A percentile compares a stretch with the other conserved stretches of the same genome.
Conservation (phyloP, 768 basidiomycete genomes). For the Naganishia vaughanmartiniae region DNA sequence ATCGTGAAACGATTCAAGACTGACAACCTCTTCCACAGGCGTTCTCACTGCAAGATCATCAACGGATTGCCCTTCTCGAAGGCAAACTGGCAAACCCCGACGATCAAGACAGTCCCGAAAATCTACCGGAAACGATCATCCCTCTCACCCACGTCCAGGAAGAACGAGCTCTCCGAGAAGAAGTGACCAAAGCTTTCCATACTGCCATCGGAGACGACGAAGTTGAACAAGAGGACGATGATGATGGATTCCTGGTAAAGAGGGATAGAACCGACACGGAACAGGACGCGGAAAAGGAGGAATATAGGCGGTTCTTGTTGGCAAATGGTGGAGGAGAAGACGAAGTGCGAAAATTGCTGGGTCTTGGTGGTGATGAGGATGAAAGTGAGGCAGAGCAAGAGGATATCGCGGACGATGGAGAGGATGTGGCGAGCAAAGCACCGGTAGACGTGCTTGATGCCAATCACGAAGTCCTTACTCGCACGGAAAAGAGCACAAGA, state of each 20-base stretch:
- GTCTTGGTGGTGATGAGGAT: constrained; percentile 52
- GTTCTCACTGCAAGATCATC: constrained; percentile 53
- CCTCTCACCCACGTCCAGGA: constrained; percentile 72
- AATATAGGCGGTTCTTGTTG: constrained; percentile 77
- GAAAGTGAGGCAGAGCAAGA: constrained; percentile 41
- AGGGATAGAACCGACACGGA: constrained; percentile 69
- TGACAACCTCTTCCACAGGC: not conserved
- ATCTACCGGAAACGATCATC: constrained; percentile 52
- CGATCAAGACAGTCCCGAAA: constrained; percentile 38
- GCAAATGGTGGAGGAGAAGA: constrained; percentile 65
- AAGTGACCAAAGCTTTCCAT: constrained; percentile 83
- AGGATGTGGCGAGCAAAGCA: constrained; percentile 19
- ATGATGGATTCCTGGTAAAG: constrained; percentile 68
- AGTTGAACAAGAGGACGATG: constrained; percentile 55
- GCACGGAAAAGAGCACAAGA: constrained; percentile 45
- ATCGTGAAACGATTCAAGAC: not conserved
- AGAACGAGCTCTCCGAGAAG: constrained; percentile 68
- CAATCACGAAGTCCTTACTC: constrained; percentile 39
- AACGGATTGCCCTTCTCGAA: constrained; percentile 51
- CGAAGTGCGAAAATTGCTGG: constrained; percentile 67
- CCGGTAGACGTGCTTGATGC: constrained; percentile 47
- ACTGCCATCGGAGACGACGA: constrained; percentile 52
- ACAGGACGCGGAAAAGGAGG: constrained; percentile 71
- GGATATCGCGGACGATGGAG: constrained; percentile 15
- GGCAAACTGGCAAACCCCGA: constrained; percentile 35